These are phyloP conservation scores for Cokeromyces recurvatus DNA, from an alignment of 371 early-diverging fungal genomes.

Conservation along the genomic window DNA sequence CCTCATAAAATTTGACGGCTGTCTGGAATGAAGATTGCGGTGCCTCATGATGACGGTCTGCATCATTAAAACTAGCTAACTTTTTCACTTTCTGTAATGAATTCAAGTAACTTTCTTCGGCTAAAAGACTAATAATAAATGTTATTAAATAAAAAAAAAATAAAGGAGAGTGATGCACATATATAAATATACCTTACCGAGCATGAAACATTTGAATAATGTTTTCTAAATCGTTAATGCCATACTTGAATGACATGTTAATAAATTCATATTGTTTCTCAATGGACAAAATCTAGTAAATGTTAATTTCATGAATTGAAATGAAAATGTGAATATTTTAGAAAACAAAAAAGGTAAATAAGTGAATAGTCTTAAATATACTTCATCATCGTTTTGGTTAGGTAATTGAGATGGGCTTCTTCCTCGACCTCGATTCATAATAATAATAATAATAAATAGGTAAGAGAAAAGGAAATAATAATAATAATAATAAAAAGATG, in stretches of 20 bases:
- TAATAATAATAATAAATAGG: not conserved
- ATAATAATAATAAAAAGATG: no score
- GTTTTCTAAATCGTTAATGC: conserved; percentile 34
- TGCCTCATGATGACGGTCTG: conserved; percentile 6
- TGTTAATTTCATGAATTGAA: no score
- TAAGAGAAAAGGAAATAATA: not conserved
- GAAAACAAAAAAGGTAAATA: no score
- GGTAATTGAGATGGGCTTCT: conserved; percentile 10
- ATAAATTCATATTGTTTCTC: conserved; percentile 37
- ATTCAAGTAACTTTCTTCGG: conserved; percentile 37
- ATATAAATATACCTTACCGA: no score
- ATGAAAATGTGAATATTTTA: no score
- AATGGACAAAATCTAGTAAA: no score
- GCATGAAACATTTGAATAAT: conserved; percentile 29
- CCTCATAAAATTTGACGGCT: conserved; percentile 30
- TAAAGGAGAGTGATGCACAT: no score
- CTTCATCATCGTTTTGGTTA: conserved; percentile 3
- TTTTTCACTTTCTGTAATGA: conserved; percentile 28
- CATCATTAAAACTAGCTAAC: conserved; percentile 13
- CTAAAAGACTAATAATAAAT: conserved; percentile 11
- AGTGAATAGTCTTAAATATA: no score
- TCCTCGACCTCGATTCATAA: conserved; percentile 6
- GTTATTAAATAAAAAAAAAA: not conserved
- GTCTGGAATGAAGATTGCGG: conserved; percentile 15
- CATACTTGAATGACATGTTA: conserved; percentile 36